Conservation (phyloP, 75 land plant species). For the Azolla pinnata region DNA sequence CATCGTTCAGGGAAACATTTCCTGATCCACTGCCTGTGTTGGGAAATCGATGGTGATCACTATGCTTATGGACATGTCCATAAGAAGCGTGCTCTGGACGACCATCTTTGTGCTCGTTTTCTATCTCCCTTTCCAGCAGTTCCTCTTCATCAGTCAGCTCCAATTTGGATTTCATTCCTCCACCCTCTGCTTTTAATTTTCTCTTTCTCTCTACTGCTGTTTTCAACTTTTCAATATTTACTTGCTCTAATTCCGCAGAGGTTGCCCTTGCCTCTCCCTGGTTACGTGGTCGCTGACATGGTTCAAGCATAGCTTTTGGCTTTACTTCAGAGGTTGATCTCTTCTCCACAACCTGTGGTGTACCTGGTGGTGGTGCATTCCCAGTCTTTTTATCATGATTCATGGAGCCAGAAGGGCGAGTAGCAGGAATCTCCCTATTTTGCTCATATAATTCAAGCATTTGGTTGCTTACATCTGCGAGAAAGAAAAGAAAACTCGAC, state of each 20-base stretch:
- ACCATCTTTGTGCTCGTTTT: conserved; percentile 5
- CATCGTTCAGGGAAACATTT: too few relatives aligned
- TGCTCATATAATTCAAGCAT: conserved; percentile 96
- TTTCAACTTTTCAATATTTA: conserved; percentile 36
- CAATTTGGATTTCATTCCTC: conserved; percentile 9
- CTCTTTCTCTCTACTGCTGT: conserved; percentile 38
- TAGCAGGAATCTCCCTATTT: conserved; percentile 40
- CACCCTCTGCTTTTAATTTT: conserved; percentile 17
- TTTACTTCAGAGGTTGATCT: conserved; percentile 1
- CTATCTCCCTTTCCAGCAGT: conserved; percentile 28
- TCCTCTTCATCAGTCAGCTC: conserved; percentile 32
- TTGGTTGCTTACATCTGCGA: conserved; percentile 93
- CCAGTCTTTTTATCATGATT: background rate
- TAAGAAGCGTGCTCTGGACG: background rate
- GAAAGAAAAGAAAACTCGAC: background rate
- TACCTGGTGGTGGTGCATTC: conserved; percentile 3
- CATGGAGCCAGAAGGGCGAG: conserved; percentile 47
- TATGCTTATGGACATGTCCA: background rate
- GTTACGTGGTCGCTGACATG: background rate
- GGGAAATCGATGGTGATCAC: background rate
- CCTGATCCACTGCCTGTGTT: background rate
- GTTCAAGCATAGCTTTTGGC: background rate
- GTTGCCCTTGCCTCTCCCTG: background rate
- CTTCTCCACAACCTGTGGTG: conserved; percentile 8
- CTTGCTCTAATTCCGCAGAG: conserved; percentile 9